Conservation (phyloP, 805 yeast species). For the Barnettozyma wickerhamii region DNA sequence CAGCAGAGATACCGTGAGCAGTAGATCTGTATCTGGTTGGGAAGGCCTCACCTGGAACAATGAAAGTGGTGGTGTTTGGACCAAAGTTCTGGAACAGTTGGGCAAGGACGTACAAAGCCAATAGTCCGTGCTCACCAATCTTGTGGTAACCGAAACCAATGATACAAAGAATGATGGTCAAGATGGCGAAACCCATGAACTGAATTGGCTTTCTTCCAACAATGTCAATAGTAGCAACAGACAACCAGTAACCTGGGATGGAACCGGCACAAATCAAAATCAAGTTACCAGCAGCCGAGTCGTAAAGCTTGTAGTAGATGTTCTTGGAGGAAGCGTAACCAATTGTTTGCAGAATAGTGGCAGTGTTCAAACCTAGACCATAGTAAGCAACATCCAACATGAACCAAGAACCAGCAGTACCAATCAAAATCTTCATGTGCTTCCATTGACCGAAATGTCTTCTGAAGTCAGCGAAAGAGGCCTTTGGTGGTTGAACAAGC, state of each 20-base stretch:
- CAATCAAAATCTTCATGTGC: slow-evolving; percentile 72
- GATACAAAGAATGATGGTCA: slow-evolving; percentile 69
- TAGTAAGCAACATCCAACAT: slow-evolving; percentile 86
- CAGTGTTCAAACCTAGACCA: slow-evolving; percentile 82
- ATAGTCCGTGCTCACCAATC: slow-evolving; percentile 57
- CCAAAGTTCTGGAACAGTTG: slow-evolving; percentile 92
- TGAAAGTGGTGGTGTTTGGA: slow-evolving; percentile 89
- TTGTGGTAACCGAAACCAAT: slow-evolving; percentile 84
- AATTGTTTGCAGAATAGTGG: slow-evolving; percentile 73
- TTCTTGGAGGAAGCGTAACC: slow-evolving; percentile 75
- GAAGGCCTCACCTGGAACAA: slow-evolving; percentile 87
- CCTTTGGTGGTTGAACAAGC: slow-evolving; percentile 65
- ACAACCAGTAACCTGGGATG: slow-evolving; percentile 88
- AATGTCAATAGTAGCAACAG: slow-evolving; percentile 75
- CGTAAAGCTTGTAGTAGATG: slow-evolving; percentile 65
- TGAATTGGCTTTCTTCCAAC: slow-evolving; percentile 86
- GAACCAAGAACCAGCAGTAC: slow-evolving; percentile 93
- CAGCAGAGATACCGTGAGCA: slow-evolving; percentile 94
- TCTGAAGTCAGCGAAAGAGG: slow-evolving; percentile 70
- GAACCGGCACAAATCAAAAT: slow-evolving; percentile 93
- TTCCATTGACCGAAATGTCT: slow-evolving; percentile 81
- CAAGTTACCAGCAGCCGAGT: slow-evolving; percentile 87
- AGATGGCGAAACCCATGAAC: slow-evolving; percentile 64
- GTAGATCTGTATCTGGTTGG: slow-evolving; percentile 95
- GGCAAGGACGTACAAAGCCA: slow-evolving; percentile 72